These are phyloP conservation scores for Aspergillus pseudoviridinutans DNA, from an alignment of 2,329 filamentous ascomycete genomes.

Conservation along the genomic window DNA sequence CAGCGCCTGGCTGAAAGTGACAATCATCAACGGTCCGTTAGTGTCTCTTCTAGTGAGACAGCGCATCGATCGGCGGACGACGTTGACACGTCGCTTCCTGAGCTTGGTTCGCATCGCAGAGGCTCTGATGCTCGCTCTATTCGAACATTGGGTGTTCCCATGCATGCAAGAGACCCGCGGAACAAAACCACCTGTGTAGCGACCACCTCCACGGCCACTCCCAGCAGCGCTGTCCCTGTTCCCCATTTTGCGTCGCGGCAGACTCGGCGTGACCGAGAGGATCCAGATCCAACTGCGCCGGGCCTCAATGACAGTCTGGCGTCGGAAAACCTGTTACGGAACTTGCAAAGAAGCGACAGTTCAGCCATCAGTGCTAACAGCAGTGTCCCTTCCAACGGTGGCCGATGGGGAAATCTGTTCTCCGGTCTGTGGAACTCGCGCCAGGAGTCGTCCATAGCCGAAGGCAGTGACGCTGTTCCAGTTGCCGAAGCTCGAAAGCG, in stretches of 20 bases:
- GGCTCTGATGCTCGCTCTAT: slow-evolving; percentile 44
- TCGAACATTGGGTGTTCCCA: slow-evolving; percentile 40
- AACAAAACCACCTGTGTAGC: slow-evolving; percentile 47
- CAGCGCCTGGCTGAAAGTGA: slow-evolving; percentile 40
- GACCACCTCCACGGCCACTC: slow-evolving; percentile 50
- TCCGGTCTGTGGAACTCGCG: slow-evolving; percentile 53
- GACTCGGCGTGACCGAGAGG: slow-evolving; percentile 24
- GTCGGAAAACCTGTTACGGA: slow-evolving; percentile 53
- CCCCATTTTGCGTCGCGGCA: slow-evolving; percentile 50
- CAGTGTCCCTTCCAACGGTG: slow-evolving; percentile 44
- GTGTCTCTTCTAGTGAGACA: slow-evolving; percentile 43
- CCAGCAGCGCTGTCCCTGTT: slow-evolving; percentile 48
- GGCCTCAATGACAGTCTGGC: slow-evolving; percentile 44
- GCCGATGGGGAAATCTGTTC: slow-evolving; percentile 55
- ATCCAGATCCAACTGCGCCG: slow-evolving; percentile 18
- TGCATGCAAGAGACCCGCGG: slow-evolving; percentile 44
- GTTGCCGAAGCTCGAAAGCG: slow-evolving; percentile 23
- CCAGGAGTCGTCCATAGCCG: slow-evolving; percentile 44
- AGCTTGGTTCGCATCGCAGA: slow-evolving; percentile 28
- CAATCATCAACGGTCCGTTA: slow-evolving; percentile 39
- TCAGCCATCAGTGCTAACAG: slow-evolving; percentile 44
- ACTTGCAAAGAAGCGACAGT: slow-evolving; percentile 51
- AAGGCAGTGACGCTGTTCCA: slow-evolving; percentile 25
- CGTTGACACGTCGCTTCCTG: slow-evolving; percentile 22
- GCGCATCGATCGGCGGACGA: slow-evolving; percentile 33